Conservation (phyloP, 1,139 yeast genomes). For the Blastobotrys elegans region DNA sequence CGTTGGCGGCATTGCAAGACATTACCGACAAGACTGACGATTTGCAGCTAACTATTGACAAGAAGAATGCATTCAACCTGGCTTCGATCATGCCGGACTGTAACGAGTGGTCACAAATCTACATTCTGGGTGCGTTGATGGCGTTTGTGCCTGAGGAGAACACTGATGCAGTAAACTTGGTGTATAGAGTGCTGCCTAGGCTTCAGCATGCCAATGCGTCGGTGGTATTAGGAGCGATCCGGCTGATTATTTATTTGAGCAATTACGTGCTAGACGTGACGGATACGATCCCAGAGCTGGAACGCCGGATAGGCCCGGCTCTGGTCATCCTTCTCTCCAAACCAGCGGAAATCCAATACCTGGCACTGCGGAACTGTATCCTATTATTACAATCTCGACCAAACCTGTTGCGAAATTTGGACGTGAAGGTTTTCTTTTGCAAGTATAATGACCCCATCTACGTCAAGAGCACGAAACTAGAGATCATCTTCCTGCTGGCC, state of each 20-base stretch:
- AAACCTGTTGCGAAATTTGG: constrained; percentile 52
- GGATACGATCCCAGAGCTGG: constrained; percentile 46
- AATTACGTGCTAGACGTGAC: constrained; percentile 52
- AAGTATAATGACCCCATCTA: constrained; percentile 81
- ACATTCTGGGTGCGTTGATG: constrained; percentile 64
- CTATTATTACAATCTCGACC: constrained; percentile 65
- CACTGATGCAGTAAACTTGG: constrained; percentile 59
- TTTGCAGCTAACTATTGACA: constrained; percentile 52
- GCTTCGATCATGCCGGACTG: constrained; percentile 47
- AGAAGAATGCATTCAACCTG: constrained; percentile 50
- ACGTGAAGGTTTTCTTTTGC: constrained; percentile 75
- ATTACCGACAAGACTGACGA: constrained; percentile 54
- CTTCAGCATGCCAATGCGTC: constrained; percentile 79
- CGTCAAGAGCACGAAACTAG: constrained; percentile 85
- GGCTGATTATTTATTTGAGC: constrained; percentile 63
- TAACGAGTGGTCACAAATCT: constrained; percentile 78
- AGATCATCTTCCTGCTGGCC: constrained; percentile 76
- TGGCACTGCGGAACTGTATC: constrained; percentile 76
- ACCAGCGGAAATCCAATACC: constrained; percentile 79
- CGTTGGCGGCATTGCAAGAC: constrained; percentile 62
- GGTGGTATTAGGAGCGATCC: constrained; percentile 72
- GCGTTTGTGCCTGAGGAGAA: constrained; percentile 66
- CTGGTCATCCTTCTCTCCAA: constrained; percentile 67
- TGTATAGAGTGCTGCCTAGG: constrained; percentile 67
- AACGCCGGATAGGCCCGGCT: constrained; percentile 65